Conservation (phyloP, 257 asterid genomes). For the Coffea eugenioides region DNA sequence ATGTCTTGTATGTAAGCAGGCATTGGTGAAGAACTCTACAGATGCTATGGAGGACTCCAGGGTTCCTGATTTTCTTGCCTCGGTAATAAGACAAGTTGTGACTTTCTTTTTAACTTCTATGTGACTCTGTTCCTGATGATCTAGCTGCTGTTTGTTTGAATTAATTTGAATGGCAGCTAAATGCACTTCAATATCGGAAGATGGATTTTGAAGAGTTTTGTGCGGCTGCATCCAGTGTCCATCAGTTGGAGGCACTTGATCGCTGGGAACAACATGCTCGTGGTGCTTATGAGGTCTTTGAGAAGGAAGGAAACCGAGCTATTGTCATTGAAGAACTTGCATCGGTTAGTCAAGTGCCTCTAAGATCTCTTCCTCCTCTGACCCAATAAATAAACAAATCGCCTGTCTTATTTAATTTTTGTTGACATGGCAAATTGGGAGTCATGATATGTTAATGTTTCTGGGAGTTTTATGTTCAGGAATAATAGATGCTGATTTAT, state of each 20-base stretch:
- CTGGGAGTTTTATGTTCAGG: neutral
- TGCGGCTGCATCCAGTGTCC: conserved; percentile 68
- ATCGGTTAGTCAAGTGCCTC: conserved; percentile 50
- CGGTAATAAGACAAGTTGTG: conserved; percentile 36
- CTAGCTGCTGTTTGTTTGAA: conserved; percentile 17
- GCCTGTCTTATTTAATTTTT: neutral
- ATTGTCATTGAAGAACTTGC: conserved; percentile 90
- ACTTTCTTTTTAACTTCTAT: neutral
- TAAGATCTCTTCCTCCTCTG: neutral
- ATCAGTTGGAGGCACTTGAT: conserved; percentile 79
- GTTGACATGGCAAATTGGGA: neutral
- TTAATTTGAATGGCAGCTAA: conserved; percentile 48
- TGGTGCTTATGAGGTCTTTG: conserved; percentile 80
- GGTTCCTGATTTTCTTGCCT: conserved; percentile 69
- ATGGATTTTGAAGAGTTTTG: conserved; percentile 97
- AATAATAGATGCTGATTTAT: neutral
- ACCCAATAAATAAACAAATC: neutral
- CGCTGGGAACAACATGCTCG: conserved; percentile 92
- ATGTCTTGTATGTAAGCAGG: conserved; percentile 40
- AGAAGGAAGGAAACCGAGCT: conserved; percentile 81
- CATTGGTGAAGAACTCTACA: conserved; percentile 65
- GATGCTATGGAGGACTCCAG: conserved; percentile 90
- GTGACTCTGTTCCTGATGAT: neutral
- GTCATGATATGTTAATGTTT: neutral
- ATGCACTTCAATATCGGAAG: conserved; percentile 86